Evolutionary conservation across 768 basidiomycete species (phyloP), one percentile per base, ranked within the genome.

Genomic region (Solioccasus polychromus): DNA sequence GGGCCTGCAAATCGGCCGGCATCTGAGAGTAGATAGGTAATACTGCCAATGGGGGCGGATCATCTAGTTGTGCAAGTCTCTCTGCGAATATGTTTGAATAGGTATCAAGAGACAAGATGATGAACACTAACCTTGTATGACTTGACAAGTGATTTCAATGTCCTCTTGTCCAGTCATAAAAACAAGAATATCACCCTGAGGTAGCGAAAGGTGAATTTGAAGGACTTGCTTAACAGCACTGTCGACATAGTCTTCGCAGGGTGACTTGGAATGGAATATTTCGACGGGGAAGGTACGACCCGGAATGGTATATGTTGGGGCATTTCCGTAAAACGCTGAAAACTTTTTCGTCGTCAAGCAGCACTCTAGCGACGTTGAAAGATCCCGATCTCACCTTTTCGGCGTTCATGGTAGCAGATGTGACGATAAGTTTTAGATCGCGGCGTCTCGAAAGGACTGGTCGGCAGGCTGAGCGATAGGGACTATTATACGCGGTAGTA

Each of bases 101-200:
- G 24, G n/a, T 24, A 44, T 39, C 29, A 42, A 14, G 14, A 41
- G 14, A 32, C 15, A 8, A 2, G 22, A 12, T 5, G n/a, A 14
- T 4, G 9, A 8, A 24, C 4, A 61, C 77, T 36, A 40, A 92
- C 93, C 93, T 66, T 86, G 80, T 17, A 97, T 73, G 25, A 98
- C 95, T 59, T 91, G 88, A 62, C 96, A 99, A 10, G 93, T 98
- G 24, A 92, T 79, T 68, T 98, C 95, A 49, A 99, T 99, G 64
- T 99, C 95, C 69, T 98, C 96, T 70, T 98, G 96, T 29, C 96
- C 96, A 22, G 96, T 99, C 95, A 98, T 98, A 68, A 99, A 99
- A 20, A 98, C 92, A 32, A 99, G 74, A 41, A 98, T 89, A 69
- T 99, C 96, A 12, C 96, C 96, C 0, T 83, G 81, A 18, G 95